Evolutionary conservation across 2,329 filamentous ascomycete species (phyloP).

Genomic region (Diaporthe eres): DNA sequence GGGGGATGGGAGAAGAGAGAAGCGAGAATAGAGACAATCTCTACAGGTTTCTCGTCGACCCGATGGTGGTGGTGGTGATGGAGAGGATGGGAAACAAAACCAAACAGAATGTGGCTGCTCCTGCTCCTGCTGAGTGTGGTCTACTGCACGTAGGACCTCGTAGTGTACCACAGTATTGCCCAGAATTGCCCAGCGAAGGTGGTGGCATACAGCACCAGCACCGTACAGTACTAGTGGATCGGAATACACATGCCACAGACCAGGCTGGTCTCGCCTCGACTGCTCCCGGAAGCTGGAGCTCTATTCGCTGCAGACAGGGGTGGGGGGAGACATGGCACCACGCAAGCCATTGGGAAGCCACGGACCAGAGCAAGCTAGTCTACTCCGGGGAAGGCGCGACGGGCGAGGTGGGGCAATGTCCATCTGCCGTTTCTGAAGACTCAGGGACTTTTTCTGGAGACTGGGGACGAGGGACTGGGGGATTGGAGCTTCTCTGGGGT

Average conservation of each 20-base stretch:
- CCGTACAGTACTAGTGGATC: slow-evolving; percentile 15
- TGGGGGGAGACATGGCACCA: slow-evolving; percentile 4
- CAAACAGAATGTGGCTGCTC: slow-evolving; percentile 18
- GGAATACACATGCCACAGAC: slow-evolving; percentile 23
- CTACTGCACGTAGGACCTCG: neutral
- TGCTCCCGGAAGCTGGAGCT: slow-evolving; percentile 19
- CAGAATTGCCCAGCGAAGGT: neutral
- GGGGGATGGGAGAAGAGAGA: slow-evolving; percentile 28
- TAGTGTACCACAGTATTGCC: slow-evolving; percentile 5
- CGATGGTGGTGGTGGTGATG: slow-evolving; percentile 34
- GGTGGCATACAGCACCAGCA: neutral
- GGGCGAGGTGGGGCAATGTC: slow-evolving; percentile 12
- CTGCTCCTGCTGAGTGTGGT: neutral
- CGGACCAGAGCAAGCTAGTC: slow-evolving; percentile 24
- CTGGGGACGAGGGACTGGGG: neutral
- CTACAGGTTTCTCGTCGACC: slow-evolving; percentile 38
- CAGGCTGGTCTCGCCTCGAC: slow-evolving; percentile 15
- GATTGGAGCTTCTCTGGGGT: neutral
- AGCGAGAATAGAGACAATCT: slow-evolving; percentile 36
- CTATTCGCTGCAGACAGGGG: slow-evolving; percentile 27
- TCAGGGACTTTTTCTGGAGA: neutral
- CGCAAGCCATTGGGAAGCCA: slow-evolving; percentile 24
- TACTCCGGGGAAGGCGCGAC: neutral
- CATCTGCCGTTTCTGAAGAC: slow-evolving; percentile 30
- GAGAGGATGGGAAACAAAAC: slow-evolving; percentile 19